Percentiles rank a stretch among this genome's conserved stretches.
Evolutionary conservation across 805 yeast genomes (phyloP).

Genomic region (Scheffersomyces amazonensis): DNA sequence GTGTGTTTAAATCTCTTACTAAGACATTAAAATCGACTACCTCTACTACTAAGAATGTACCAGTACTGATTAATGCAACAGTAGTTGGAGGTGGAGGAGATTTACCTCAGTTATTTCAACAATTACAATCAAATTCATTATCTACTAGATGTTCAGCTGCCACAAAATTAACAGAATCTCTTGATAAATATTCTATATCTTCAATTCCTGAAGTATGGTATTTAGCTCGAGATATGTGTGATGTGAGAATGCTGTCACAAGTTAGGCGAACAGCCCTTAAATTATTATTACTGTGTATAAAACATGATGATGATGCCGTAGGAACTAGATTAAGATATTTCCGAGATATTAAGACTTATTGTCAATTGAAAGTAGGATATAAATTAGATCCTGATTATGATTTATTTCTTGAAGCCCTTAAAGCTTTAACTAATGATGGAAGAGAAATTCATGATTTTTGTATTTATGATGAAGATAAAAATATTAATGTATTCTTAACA

Average conservation of each 20-base stretch:
- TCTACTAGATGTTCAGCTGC: conserved; percentile 49
- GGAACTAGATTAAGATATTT: conserved; percentile 55
- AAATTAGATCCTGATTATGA: conserved; percentile 49
- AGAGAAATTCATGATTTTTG: conserved; percentile 50
- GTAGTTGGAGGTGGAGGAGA: conserved; percentile 45
- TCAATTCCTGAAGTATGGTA: conserved; percentile 78
- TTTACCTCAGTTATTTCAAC: conserved; percentile 36
- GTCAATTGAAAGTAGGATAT: conserved; percentile 26
- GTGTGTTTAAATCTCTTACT: conserved; percentile 38
- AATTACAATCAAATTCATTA: conserved; percentile 33
- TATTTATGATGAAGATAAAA: conserved; percentile 35
- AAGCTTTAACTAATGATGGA: conserved; percentile 50
- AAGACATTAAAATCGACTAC: conserved; percentile 37
- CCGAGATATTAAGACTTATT: conserved; percentile 49
- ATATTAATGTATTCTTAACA: conserved; percentile 16
- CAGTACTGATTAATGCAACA: conserved; percentile 39
- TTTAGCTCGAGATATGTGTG: conserved; percentile 54
- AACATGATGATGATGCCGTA: conserved; percentile 49
- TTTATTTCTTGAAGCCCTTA: conserved; percentile 46
- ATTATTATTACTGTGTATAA: conserved; percentile 55
- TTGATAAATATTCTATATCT: conserved; percentile 51
- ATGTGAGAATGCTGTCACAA: conserved; percentile 28
- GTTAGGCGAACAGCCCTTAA: conserved; percentile 46
- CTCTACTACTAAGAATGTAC: conserved; percentile 20
- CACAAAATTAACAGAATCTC: conserved; percentile 43